Conservation (phyloP, 202 grass and related monocot genomes). For the Panicum virgatum region DNA sequence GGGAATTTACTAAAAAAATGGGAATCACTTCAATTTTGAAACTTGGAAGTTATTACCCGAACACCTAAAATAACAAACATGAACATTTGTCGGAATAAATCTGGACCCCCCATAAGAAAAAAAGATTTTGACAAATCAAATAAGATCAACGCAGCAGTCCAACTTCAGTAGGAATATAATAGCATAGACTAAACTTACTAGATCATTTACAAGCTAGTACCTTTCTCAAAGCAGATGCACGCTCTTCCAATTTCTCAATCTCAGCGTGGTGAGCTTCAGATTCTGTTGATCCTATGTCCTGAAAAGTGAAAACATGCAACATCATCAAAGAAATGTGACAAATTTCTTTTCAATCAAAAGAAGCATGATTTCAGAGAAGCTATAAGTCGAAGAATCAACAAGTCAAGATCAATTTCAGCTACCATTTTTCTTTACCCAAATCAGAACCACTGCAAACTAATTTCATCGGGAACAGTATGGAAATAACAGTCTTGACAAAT, state of each 20-base stretch:
- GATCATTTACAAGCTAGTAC: slow-evolving; percentile 40
- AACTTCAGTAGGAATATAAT: slow-evolving; percentile 1
- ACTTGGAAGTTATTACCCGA: too few species aligned
- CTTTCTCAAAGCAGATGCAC: slow-evolving; percentile 79
- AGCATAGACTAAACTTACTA: slow-evolving; percentile 14
- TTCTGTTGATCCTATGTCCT: slow-evolving; percentile 56
- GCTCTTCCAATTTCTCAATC: slow-evolving; percentile 71
- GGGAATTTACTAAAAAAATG: too few species aligned
- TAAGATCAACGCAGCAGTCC: neutral
- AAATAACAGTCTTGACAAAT: neutral
- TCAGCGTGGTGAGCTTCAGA: slow-evolving; percentile 49
- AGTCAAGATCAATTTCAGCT: neutral
- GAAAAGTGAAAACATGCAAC: neutral
- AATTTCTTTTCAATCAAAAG: neutral
- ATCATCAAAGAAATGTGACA: neutral
- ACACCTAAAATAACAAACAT: neutral
- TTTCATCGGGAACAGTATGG: neutral
- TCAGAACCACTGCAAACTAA: neutral
- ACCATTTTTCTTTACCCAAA: slow-evolving; percentile 1
- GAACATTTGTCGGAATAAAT: neutral
- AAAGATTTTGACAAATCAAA: neutral
- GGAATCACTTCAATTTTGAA: too few species aligned
- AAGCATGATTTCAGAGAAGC: neutral
- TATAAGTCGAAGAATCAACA: neutral
- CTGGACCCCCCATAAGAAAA: neutral